phyloP scores from a whole-genome alignment of 257 asterid species.

The Nicotiana tomentosiformis region DNA sequence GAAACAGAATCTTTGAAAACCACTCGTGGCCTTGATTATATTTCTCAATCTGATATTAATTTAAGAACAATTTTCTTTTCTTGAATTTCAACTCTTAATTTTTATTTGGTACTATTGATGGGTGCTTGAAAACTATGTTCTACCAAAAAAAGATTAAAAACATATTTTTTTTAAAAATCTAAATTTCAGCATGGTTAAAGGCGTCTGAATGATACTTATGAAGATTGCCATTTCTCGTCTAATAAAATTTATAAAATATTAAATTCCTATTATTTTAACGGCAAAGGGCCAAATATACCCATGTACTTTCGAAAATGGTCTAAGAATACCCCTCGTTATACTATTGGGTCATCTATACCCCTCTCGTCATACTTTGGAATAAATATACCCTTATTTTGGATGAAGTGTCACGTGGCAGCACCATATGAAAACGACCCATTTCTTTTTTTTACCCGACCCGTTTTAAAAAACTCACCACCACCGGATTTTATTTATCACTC shows the following conservation, averaged over 20 bases:
- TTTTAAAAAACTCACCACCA: too few species aligned
- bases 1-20: constrained; percentile 3
- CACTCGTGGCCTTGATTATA: neutral
- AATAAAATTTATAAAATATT: too few species aligned
- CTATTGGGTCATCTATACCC: too few species aligned
- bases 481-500: too few species aligned
- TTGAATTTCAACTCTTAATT: neutral
- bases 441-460: too few species aligned
- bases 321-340: too few species aligned
- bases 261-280: neutral
- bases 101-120: neutral
- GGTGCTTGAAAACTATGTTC: neutral
- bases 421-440: too few species aligned
- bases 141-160: neutral
- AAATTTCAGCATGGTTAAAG: neutral
- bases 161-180: neutral
- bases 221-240: neutral
- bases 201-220: neutral
- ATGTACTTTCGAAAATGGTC: too few species aligned
- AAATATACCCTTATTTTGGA: too few species aligned
- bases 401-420: too few species aligned
- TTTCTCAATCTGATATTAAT: neutral
- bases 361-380: too few species aligned
- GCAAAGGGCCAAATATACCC: too few species aligned
- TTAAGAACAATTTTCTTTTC: neutral